Percentiles rank a stretch among this genome's conserved stretches.
phyloP scores from a whole-genome alignment of 179 eudicot genomes.

The Camellia oleifera region DNA sequence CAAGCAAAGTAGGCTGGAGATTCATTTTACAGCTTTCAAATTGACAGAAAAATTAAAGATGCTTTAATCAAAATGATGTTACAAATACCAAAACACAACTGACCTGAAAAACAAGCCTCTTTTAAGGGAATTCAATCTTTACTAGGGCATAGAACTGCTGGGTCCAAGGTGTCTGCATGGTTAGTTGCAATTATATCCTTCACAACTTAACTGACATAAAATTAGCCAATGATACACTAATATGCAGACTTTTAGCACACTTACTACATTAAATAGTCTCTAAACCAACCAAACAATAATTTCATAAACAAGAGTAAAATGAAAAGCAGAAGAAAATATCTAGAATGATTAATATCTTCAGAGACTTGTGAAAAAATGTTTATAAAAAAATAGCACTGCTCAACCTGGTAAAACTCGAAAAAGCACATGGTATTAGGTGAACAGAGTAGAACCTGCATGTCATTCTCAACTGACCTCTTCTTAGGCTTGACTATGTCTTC shows the following conservation, averaged over 20 bases:
- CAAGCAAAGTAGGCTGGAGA: too few relatives aligned
- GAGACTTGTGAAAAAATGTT: too few relatives aligned
- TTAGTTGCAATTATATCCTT: constrained; percentile 93
- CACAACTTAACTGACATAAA: constrained; percentile 22
- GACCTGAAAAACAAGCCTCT: too few relatives aligned
- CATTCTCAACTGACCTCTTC: constrained; percentile 26
- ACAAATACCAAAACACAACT: too few relatives aligned
- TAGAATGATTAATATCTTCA: too few relatives aligned
- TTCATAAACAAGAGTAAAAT: not conserved
- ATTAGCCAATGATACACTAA: not conserved
- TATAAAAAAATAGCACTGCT: too few relatives aligned
- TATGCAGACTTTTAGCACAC: not conserved
- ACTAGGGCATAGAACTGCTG: too few relatives aligned
- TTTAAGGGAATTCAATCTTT: too few relatives aligned
- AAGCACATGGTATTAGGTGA: constrained; percentile 39
- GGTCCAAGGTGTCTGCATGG: constrained; percentile 25
- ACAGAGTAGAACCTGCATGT: constrained; percentile 14
- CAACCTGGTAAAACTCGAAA: not conserved
- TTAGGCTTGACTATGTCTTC: constrained; percentile 32
- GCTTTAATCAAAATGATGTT: too few relatives aligned
- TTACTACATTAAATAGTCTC: constrained; percentile 9
- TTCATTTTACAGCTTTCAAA: too few relatives aligned
- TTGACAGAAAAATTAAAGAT: too few relatives aligned
- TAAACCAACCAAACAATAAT: not conserved
- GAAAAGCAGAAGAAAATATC: too few relatives aligned